These are phyloP conservation scores for Phytophthora pinifolia DNA, from an alignment of 352 stramenopile genomes.

Conservation along the genomic window DNA sequence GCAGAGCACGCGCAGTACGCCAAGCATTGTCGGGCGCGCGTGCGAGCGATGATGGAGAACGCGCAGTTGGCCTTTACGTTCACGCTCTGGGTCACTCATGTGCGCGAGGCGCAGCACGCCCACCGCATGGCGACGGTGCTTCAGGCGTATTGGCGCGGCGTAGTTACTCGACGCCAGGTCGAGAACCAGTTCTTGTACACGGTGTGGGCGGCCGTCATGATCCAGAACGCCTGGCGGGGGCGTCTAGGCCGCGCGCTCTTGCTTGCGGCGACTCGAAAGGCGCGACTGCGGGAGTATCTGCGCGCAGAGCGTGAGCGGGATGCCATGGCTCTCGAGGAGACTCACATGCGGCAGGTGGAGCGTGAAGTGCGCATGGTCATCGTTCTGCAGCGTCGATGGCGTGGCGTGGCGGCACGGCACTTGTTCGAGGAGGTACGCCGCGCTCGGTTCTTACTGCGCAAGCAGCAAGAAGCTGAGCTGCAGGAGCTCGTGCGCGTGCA, in stretches of 20 bases:
- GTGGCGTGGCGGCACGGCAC: conserved; percentile 61
- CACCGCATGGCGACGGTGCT: conserved; percentile 40
- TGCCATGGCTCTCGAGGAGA: conserved; percentile 51
- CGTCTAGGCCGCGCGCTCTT: conserved; percentile 55
- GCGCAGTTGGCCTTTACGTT: conserved; percentile 51
- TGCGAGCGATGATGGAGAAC: conserved; percentile 50
- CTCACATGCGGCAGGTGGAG: conserved; percentile 41
- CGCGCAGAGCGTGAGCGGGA: conserved; percentile 67
- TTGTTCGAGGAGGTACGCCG: conserved; percentile 64
- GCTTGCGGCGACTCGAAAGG: conserved; percentile 51
- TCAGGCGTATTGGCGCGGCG: conserved; percentile 71
- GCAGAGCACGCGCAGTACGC: conserved; percentile 37
- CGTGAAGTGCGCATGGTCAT: conserved; percentile 59
- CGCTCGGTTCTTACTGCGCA: conserved; percentile 52
- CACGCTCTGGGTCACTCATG: conserved; percentile 49
- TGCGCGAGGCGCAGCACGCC: conserved; percentile 28
- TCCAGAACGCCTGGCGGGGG: conserved; percentile 72
- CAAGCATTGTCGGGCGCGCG: conserved; percentile 42
- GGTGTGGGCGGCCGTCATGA: conserved; percentile 66
- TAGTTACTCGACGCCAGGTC: conserved; percentile 33
- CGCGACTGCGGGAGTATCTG: conserved; percentile 66
- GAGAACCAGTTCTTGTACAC: conserved; percentile 66
- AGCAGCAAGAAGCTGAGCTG: conserved; percentile 66
- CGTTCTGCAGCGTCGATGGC: conserved; percentile 68
- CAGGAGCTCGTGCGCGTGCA: conserved; percentile 66